These are phyloP conservation scores for Rhynchospora tenuis DNA, from an alignment of 176 grass and related monocot genomes.

Conservation along the genomic window DNA sequence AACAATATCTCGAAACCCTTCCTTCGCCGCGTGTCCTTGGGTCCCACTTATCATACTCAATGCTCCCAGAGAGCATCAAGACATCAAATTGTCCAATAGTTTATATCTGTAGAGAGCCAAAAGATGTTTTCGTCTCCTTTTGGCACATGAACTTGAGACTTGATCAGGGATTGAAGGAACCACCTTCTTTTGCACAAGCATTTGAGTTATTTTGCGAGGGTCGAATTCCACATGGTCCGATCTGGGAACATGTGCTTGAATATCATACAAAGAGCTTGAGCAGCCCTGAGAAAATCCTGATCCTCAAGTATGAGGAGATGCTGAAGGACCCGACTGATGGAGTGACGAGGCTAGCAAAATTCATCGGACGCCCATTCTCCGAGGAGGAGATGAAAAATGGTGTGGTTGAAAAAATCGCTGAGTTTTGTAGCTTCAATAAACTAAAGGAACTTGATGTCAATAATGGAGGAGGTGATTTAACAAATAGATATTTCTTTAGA, in stretches of 20 bases:
- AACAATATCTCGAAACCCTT: background rate
- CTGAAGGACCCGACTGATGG: background rate
- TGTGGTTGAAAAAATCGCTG: too few relatives aligned
- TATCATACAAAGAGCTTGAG: background rate
- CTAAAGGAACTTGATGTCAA: too few relatives aligned
- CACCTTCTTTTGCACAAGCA: background rate
- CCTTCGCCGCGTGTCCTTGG: background rate
- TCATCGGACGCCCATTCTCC: background rate
- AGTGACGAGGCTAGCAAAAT: background rate
- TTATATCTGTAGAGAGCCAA: background rate
- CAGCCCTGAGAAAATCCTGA: too few relatives aligned
- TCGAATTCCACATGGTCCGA: background rate
- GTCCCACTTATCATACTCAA: background rate
- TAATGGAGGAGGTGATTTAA: background rate
- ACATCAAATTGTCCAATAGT: background rate
- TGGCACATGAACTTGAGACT: background rate
- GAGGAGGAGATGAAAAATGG: background rate
- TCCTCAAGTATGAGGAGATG: background rate
- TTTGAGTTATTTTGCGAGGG: background rate
- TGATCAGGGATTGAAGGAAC: background rate
- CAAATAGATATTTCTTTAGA: background rate
- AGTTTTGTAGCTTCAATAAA: too few relatives aligned
- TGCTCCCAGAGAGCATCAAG: background rate
- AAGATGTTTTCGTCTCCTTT: background rate
- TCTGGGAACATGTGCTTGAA: background rate